These are phyloP conservation scores for Ogataea glucozyma DNA, from an alignment of 805 yeast species.

Conservation along the genomic window DNA sequence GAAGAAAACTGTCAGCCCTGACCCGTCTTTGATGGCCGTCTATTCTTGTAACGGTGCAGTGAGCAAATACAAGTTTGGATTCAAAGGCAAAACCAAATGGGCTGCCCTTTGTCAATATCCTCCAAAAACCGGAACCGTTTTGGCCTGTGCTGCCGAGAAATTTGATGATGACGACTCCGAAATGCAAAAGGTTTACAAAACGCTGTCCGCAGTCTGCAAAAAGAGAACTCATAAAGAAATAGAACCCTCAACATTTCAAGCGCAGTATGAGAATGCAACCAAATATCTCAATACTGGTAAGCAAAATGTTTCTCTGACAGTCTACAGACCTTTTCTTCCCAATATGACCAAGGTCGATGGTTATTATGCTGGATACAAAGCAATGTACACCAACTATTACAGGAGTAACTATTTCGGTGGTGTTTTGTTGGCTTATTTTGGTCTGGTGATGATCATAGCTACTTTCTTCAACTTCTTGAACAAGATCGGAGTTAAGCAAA, in stretches of 20 bases:
- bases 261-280: slow-evolving; percentile 35
- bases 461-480: slow-evolving; percentile 37
- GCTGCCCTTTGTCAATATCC: not conserved
- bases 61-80: not conserved
- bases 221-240: too few relatives aligned
- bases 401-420: slow-evolving; percentile 36
- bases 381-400: slow-evolving; percentile 30
- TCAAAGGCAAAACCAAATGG: not conserved
- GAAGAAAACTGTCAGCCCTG: not conserved
- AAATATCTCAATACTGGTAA: not conserved
- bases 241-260: too few relatives aligned
- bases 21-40: not conserved
- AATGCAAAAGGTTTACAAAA: too few relatives aligned
- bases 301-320: slow-evolving; percentile 15
- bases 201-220: too few relatives aligned
- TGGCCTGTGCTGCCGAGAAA: not conserved
- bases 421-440: slow-evolving; percentile 39
- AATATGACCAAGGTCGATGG: slow-evolving; percentile 12
- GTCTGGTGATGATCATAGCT: slow-evolving; percentile 39
- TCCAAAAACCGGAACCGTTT: not conserved
- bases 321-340: slow-evolving; percentile 19
- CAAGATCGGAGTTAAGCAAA: slow-evolving; percentile 30
- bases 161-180: too few relatives aligned
- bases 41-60: not conserved
- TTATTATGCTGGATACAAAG: slow-evolving; percentile 14